phyloP scores from a whole-genome alignment of 2,329 filamentous ascomycete genomes.

The Orbilia oligospora region DNA sequence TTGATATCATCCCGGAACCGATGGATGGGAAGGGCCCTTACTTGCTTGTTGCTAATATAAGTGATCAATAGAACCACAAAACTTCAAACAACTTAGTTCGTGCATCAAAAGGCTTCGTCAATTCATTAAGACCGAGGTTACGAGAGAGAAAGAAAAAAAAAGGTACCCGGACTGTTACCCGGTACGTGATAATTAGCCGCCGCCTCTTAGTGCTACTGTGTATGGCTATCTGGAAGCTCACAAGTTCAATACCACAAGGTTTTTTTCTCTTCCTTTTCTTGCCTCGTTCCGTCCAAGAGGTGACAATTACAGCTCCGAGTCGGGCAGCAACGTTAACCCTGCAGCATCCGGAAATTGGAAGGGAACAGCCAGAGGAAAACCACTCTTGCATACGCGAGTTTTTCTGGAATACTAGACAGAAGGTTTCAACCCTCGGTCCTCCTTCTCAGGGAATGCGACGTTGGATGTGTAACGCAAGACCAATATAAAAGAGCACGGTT shows the following conservation, averaged over 20 bases:
- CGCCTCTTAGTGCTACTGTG: constrained; percentile 4
- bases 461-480: constrained; percentile 47
- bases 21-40: constrained; percentile 25
- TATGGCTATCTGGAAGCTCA: constrained; percentile 10
- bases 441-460: constrained; percentile 26
- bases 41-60: constrained; percentile 43
- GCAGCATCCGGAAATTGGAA: constrained; percentile 47
- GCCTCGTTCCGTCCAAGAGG: not conserved
- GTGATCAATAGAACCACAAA: constrained; percentile 26
- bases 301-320: constrained; percentile 45
- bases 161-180: constrained; percentile 25
- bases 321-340: constrained; percentile 39
- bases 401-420: constrained; percentile 51
- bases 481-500: constrained; percentile 45
- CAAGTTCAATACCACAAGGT: constrained; percentile 45
- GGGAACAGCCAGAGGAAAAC: constrained; percentile 33
- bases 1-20: not conserved
- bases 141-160: constrained; percentile 13
- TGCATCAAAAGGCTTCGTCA: constrained; percentile 18
- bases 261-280: constrained; percentile 7
- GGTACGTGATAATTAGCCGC: constrained; percentile 54
- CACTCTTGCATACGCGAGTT: constrained; percentile 57
- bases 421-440: constrained; percentile 29
- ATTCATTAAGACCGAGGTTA: constrained; percentile 44
- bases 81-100: constrained; percentile 1